phyloP scores from a whole-genome alignment of 768 basidiomycete genomes.

The Suillus plorans region DNA sequence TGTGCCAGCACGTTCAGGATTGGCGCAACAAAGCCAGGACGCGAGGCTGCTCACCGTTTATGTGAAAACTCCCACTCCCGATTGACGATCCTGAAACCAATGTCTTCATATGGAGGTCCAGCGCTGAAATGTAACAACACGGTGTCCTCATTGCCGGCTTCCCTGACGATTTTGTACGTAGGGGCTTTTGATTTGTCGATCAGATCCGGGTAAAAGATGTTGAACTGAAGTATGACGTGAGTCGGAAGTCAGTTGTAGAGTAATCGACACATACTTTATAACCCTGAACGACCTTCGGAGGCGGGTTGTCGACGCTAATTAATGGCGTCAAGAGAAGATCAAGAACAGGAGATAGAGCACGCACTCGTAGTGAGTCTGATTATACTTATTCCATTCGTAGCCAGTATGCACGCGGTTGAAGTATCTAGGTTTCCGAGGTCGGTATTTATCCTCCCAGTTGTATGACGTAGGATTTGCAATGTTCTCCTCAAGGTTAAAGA shows the following conservation, averaged over 20 bases:
- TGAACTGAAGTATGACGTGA: constrained; percentile 54
- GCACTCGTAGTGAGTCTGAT: constrained; percentile 99
- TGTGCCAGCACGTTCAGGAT: constrained; percentile 29
- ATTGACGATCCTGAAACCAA: constrained; percentile 97
- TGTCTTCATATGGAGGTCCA: constrained; percentile 98
- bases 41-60: constrained; percentile 62
- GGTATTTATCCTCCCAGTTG: constrained; percentile 98
- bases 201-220: constrained; percentile 98
- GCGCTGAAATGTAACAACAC: constrained; percentile 91
- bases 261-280: constrained; percentile 67
- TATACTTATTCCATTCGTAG: constrained; percentile 99
- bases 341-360: constrained; percentile 6
- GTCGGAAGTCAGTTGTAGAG: constrained; percentile 4
- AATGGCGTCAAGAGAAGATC: constrained; percentile 15
- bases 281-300: constrained; percentile 98
- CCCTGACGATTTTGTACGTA: constrained; percentile 93
- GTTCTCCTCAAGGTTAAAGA: constrained; percentile 92
- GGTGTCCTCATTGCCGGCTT: constrained; percentile 93
- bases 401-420: constrained; percentile 99
- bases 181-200: constrained; percentile 98
- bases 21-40: constrained; percentile 13
- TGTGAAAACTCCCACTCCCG: constrained; percentile 99
- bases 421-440: constrained; percentile 95
- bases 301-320: constrained; percentile 91
- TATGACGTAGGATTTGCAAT: constrained; percentile 82